phyloP scores from a whole-genome alignment of 2,329 filamentous ascomycete species.

The Colletotrichum theobromicola region DNA sequence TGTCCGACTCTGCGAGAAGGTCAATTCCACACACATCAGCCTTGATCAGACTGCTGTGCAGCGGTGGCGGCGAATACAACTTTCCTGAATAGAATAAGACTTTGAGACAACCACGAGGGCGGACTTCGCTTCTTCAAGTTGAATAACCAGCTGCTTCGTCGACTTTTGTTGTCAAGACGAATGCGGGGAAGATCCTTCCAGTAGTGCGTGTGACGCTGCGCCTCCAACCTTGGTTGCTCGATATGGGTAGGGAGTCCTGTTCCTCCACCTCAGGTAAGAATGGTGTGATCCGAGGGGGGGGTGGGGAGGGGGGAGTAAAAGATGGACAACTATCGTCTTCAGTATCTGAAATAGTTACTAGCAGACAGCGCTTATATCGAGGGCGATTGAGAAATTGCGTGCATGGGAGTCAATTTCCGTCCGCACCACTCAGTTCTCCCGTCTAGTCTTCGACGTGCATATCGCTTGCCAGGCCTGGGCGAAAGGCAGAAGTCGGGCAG shows the following conservation, averaged over 20 bases:
- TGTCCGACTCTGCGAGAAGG: no score
- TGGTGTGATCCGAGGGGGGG: no score
- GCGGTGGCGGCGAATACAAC: no score
- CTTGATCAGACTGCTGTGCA: no score
- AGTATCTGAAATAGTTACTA: no score
- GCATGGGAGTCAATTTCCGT: neutral
- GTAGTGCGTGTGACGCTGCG: neutral
- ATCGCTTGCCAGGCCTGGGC: neutral
- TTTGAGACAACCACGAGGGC: no score
- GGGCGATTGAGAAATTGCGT: neutral
- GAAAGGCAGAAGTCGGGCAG: neutral
- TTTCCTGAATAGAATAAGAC: no score
- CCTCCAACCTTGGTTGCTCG: neutral
- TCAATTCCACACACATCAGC: no score
- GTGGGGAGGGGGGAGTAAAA: no score
- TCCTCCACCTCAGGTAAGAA: neutral
- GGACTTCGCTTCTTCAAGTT: no score
- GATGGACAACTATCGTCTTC: no score
- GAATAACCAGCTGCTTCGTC: no score
- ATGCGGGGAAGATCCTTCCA: neutral
- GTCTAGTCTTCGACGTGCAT: neutral
- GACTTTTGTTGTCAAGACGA: neutral
- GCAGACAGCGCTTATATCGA: neutral
- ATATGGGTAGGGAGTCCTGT: neutral
- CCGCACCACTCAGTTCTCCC: neutral